Percentiles rank a stretch among this genome's conserved stretches.
These are phyloP conservation scores for Penicillium sp. DNA, from an alignment of 2,329 filamentous ascomycete genomes.

Conservation along the genomic window DNA sequence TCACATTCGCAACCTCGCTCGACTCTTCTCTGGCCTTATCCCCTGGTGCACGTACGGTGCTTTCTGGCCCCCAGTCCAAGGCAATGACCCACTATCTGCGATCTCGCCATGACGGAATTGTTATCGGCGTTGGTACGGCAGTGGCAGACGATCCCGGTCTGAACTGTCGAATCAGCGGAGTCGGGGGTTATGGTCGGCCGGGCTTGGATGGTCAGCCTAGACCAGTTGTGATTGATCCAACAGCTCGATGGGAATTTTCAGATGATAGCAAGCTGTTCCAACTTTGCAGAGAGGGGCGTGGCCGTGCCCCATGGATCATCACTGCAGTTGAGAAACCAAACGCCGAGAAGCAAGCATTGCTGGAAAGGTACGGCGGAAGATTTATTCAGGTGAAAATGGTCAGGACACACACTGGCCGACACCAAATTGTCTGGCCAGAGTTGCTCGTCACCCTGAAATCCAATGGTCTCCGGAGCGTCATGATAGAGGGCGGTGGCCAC, in stretches of 20 bases:
- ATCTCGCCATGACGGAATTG: constrained; percentile 70
- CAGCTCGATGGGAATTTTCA: constrained; percentile 58
- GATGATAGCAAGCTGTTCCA: constrained; percentile 55
- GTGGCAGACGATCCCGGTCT: constrained; percentile 75
- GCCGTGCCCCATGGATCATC: constrained; percentile 64
- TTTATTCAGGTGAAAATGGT: constrained; percentile 23
- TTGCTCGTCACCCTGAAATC: constrained; percentile 49
- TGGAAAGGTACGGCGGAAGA: constrained; percentile 27
- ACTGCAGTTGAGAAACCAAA: constrained; percentile 21
- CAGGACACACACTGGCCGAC: constrained; percentile 8
- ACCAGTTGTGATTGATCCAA: constrained; percentile 72
- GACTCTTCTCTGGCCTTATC: constrained; percentile 66
- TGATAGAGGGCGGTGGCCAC: constrained; percentile 77
- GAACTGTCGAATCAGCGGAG: constrained; percentile 66
- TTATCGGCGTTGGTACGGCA: constrained; percentile 76
- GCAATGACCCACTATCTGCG: constrained; percentile 93
- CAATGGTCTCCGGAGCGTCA: constrained; percentile 62
- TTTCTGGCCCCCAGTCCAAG: constrained; percentile 76
- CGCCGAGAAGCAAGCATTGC: constrained; percentile 11
- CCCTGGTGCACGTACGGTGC: constrained; percentile 63
- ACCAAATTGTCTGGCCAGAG: constrained; percentile 48
- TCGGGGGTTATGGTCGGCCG: constrained; percentile 45
- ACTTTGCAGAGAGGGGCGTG: constrained; percentile 53
- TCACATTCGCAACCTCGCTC: constrained; percentile 81
- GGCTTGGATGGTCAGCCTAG: constrained; percentile 55